Evolutionary conservation across 441 rosid species (phyloP).

Genomic region (Kokia cookei): DNA sequence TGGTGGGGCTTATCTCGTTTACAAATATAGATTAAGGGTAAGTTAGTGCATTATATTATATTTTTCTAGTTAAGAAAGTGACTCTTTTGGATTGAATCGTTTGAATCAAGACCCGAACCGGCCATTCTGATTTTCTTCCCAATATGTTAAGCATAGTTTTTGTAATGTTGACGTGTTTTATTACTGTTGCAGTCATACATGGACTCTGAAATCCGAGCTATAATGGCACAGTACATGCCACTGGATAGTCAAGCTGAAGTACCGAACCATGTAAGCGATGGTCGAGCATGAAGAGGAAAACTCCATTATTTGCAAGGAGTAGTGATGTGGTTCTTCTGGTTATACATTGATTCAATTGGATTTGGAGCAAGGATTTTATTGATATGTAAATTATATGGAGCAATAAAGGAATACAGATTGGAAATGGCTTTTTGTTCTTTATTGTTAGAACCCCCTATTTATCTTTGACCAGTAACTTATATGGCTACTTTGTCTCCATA

Average conservation of each 20-base stretch:
- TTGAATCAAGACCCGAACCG: neutral
- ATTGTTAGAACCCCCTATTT: neutral
- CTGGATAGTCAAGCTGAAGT: slow-evolving; percentile 80
- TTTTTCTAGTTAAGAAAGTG: neutral
- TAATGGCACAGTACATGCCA: slow-evolving; percentile 99
- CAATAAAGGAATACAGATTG: slow-evolving; percentile 21
- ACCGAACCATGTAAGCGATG: slow-evolving; percentile 57
- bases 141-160: neutral
- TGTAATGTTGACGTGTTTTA: neutral
- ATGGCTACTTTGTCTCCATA: neutral
- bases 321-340: neutral
- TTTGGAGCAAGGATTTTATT: slow-evolving; percentile 15
- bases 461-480: neutral
- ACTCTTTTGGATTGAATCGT: neutral
- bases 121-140: neutral
- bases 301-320: neutral
- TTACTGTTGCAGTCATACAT: slow-evolving; percentile 67
- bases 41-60: slow-evolving; percentile 4
- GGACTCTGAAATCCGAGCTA: slow-evolving; percentile 99
- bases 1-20: slow-evolving; percentile 81
- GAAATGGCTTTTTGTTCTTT: slow-evolving; percentile 4
- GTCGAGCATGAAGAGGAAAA: slow-evolving; percentile 35
- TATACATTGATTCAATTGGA: slow-evolving; percentile 1
- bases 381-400: slow-evolving; percentile 21
- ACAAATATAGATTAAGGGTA: slow-evolving; percentile 94